phyloP scores from a whole-genome alignment of 768 basidiomycete genomes.

The Psilocybe tampanensis region DNA sequence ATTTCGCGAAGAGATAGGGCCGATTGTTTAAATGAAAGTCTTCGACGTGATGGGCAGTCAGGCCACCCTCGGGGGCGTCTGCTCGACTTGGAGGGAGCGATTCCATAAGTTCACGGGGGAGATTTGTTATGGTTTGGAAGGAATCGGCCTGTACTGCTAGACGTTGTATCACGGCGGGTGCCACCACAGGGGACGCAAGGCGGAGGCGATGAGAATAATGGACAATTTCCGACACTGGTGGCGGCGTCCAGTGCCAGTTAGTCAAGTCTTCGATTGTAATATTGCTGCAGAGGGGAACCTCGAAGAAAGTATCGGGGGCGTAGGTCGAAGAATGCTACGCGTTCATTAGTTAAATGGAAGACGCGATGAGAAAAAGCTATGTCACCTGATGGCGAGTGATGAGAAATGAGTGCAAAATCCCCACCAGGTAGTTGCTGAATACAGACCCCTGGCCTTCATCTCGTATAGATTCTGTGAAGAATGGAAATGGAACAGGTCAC shows the following conservation, averaged over 20 bases:
- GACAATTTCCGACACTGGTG: conserved; percentile 32
- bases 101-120: neutral
- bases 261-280: conserved; percentile 21
- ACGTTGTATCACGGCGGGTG: conserved; percentile 40
- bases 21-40: conserved; percentile 41
- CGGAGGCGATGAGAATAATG: conserved; percentile 44
- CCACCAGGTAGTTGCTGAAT: conserved; percentile 28
- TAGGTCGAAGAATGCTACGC: conserved; percentile 42
- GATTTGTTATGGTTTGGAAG: conserved; percentile 27
- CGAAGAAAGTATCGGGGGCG: conserved; percentile 46
- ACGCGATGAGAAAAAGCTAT: neutral
- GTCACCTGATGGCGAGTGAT: conserved; percentile 44
- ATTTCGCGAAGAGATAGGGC: conserved; percentile 23
- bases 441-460: conserved; percentile 25
- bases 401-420: conserved; percentile 40
- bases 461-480: conserved; percentile 31
- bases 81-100: conserved; percentile 7
- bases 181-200: conserved; percentile 42
- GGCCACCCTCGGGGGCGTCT: conserved; percentile 21
- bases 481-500: neutral
- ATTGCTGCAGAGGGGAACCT: conserved; percentile 33
- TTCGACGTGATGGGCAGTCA: conserved; percentile 41
- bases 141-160: conserved; percentile 39
- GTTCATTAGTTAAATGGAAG: conserved; percentile 1
- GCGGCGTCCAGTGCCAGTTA: conserved; percentile 24